These are phyloP conservation scores for Beauveria caledonica DNA, from an alignment of 2,329 filamentous ascomycete genomes.

Conservation along the genomic window DNA sequence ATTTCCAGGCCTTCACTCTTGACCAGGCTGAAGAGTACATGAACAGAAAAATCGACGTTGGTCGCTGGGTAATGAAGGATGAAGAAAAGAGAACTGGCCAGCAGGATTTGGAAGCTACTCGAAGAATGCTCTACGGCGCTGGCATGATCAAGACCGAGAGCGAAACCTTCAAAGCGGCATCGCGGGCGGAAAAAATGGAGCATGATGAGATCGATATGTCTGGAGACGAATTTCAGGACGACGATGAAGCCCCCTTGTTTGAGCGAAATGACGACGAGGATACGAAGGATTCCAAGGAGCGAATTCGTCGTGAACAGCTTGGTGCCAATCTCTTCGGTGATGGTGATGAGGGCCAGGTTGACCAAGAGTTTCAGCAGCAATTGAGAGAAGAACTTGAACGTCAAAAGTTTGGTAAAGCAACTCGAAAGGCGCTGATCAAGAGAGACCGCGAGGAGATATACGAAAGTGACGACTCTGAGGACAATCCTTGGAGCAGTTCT, in stretches of 20 bases:
- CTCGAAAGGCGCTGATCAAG: slow-evolving; percentile 74
- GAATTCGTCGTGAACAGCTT: slow-evolving; percentile 74
- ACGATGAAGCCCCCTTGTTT: slow-evolving; percentile 70
- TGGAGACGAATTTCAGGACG: slow-evolving; percentile 74
- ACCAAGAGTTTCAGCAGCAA: slow-evolving; percentile 64
- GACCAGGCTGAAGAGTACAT: slow-evolving; percentile 82
- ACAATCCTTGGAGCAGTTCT: slow-evolving; percentile 33
- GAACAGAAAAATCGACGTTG: slow-evolving; percentile 67
- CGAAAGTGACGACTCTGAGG: slow-evolving; percentile 55
- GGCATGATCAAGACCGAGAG: slow-evolving; percentile 61
- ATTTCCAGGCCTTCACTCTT: slow-evolving; percentile 67
- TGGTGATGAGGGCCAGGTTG: slow-evolving; percentile 61
- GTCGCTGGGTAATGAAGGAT: slow-evolving; percentile 72
- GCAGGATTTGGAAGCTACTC: slow-evolving; percentile 54
- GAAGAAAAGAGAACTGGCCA: slow-evolving; percentile 48
- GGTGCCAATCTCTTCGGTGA: slow-evolving; percentile 75
- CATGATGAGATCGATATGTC: slow-evolving; percentile 62
- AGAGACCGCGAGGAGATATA: slow-evolving; percentile 84
- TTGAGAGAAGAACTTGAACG: slow-evolving; percentile 59
- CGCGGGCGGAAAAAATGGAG: slow-evolving; percentile 57
- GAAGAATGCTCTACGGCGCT: slow-evolving; percentile 41
- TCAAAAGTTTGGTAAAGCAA: slow-evolving; percentile 64
- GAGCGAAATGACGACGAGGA: slow-evolving; percentile 79
- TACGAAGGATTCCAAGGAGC: slow-evolving; percentile 59
- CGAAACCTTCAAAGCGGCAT: slow-evolving; percentile 52